Evolutionary conservation across 805 yeast species (phyloP).

Genomic region (Saccharomyces cerevisiae): DNA sequence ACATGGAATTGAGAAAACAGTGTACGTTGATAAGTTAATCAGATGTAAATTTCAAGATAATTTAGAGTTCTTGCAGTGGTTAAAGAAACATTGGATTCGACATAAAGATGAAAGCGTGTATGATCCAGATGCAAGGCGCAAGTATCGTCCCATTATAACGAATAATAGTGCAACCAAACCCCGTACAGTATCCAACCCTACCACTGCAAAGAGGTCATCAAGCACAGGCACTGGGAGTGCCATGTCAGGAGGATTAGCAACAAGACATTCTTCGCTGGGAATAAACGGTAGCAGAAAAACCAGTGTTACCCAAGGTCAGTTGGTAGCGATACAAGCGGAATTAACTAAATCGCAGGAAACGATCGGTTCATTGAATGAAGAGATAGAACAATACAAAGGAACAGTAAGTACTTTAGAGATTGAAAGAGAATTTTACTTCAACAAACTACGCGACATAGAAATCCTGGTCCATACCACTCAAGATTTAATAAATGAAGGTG

Average conservation of each 20-base stretch:
- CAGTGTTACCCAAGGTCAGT: slow-evolving; percentile 23
- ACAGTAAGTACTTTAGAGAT: slow-evolving; percentile 62
- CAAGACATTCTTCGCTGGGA: slow-evolving; percentile 15
- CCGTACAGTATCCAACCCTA: background rate
- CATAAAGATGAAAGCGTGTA: slow-evolving; percentile 60
- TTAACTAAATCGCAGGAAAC: slow-evolving; percentile 38
- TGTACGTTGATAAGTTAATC: slow-evolving; percentile 74
- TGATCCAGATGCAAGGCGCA: slow-evolving; percentile 59
- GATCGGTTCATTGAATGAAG: slow-evolving; percentile 32
- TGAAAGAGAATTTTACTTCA: slow-evolving; percentile 85
- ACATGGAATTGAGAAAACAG: slow-evolving; percentile 60
- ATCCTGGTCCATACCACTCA: slow-evolving; percentile 59
- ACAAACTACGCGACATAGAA: slow-evolving; percentile 83
- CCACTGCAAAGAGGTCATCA: slow-evolving; percentile 7
- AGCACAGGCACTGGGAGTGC: background rate
- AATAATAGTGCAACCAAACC: slow-evolving; percentile 2
- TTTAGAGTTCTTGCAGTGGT: slow-evolving; percentile 90
- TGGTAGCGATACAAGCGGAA: slow-evolving; percentile 35
- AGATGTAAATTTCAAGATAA: slow-evolving; percentile 91
- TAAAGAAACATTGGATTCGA: slow-evolving; percentile 74
- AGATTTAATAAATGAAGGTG: slow-evolving; percentile 42
- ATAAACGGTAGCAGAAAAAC: slow-evolving; percentile 14
- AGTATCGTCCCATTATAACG: slow-evolving; percentile 21
- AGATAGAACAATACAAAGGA: slow-evolving; percentile 47
- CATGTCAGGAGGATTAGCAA: background rate